Evolutionary conservation across 2,329 filamentous ascomycete species (phyloP).

Genomic region (Neofusicoccum laricinum): DNA sequence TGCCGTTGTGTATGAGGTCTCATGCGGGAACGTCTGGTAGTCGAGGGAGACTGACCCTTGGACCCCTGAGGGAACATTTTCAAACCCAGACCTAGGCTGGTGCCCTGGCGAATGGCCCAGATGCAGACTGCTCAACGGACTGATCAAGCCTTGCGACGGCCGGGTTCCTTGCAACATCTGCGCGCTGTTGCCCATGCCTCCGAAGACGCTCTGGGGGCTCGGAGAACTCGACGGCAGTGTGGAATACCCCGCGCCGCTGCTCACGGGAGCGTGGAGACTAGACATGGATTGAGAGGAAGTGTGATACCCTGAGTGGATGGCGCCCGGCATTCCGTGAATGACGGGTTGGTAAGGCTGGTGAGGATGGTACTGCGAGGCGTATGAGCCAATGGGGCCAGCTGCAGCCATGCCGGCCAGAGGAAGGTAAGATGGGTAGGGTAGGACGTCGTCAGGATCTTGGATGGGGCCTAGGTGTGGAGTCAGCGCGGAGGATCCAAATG

Average conservation of each 20-base stretch:
- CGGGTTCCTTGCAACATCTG: slow-evolving; percentile 1
- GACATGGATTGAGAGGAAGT: slow-evolving; percentile 4
- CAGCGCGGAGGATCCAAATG: not conserved
- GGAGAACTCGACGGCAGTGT: not conserved
- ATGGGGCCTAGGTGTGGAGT: not conserved
- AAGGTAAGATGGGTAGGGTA: not conserved
- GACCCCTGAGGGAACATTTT: not conserved
- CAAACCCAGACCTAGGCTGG: slow-evolving; percentile 1
- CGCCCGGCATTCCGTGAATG: not conserved
- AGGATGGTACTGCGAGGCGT: slow-evolving; percentile 1
- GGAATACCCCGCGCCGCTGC: not conserved
- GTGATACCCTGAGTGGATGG: not conserved
- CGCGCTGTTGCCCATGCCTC: not conserved
- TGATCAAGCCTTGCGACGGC: slow-evolving; percentile 5
- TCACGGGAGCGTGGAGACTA: slow-evolving; percentile 1
- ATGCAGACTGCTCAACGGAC: slow-evolving; percentile 6
- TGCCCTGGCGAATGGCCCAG: slow-evolving; percentile 1
- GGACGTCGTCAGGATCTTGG: slow-evolving; percentile 12
- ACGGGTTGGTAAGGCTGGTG: slow-evolving; percentile 1
- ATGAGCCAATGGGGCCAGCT: not conserved
- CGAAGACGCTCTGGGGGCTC: not conserved
- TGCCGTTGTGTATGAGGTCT: slow-evolving; percentile 6
- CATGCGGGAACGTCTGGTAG: slow-evolving; percentile 2
- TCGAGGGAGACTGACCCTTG: slow-evolving; percentile 9
- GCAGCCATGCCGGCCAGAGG: not conserved